Percentiles rank a stretch among this genome's conserved stretches.
Conservation (phyloP, 108 stramenopile species). For the Hondaea fermentalgiana region DNA sequence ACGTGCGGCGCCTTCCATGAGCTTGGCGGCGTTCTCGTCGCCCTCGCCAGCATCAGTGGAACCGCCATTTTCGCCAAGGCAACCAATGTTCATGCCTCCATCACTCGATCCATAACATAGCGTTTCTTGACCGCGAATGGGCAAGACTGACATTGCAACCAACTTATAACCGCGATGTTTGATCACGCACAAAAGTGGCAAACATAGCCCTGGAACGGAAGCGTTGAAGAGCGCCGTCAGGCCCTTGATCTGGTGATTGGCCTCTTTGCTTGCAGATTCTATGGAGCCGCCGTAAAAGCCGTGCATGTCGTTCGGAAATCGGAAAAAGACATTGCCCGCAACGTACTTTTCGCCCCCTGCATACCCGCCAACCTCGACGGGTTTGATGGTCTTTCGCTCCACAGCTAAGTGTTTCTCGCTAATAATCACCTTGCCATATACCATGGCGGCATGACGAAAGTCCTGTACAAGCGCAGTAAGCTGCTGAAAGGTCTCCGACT, state of each 20-base stretch:
- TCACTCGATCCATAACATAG: background rate
- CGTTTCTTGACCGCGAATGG: background rate
- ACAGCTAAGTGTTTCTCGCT: background rate
- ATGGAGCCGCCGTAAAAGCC: background rate
- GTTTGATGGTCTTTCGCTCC: background rate
- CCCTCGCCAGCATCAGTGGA: background rate
- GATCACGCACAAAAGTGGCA: background rate
- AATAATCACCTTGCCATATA: background rate
- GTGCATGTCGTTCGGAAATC: background rate
- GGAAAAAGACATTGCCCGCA: background rate
- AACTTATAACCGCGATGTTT: background rate
- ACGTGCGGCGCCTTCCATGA: background rate
- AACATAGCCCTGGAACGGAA: background rate
- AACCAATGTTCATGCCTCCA: background rate
- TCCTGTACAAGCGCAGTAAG: background rate
- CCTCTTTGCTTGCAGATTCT: background rate
- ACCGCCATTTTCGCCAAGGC: background rate
- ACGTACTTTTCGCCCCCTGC: background rate
- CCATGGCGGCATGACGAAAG: background rate
- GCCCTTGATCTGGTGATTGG: conserved; percentile 12
- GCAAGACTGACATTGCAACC: background rate
- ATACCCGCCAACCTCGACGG: background rate
- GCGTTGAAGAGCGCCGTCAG: background rate
- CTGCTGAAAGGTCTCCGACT: background rate
- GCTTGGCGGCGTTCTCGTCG: background rate